Percentiles rank a stretch among this genome's conserved stretches.
Evolutionary conservation across 2,329 filamentous ascomycete genomes (phyloP).

Genomic region (Neurospora crassa): DNA sequence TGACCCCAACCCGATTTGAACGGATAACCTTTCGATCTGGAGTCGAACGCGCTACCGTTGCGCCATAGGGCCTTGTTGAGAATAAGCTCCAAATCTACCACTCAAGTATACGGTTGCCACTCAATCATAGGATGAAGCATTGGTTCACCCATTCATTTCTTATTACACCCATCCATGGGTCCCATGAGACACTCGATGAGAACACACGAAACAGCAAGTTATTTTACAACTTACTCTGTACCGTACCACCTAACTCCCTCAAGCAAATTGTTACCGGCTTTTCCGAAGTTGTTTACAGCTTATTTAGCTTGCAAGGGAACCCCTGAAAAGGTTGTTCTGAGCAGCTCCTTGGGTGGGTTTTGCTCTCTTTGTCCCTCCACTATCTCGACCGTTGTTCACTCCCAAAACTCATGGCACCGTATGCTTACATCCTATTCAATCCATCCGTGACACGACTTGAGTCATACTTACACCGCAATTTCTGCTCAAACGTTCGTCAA

Average conservation of each 20-base stretch:
- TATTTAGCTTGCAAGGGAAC: neutral
- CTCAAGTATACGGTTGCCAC: fast-evolving
- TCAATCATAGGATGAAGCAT: neutral
- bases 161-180: neutral
- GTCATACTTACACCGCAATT: neutral
- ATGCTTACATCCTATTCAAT: neutral
- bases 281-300: neutral
- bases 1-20: neutral
- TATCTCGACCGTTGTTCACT: neutral
- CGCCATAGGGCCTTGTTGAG: neutral
- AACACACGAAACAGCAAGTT: neutral
- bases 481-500: neutral
- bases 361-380: neutral
- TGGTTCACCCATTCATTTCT: neutral
- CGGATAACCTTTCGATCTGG: neutral
- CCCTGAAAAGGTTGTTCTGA: neutral
- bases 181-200: neutral
- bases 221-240: neutral
- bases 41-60: neutral
- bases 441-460: neutral
- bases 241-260: neutral
- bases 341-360: neutral
- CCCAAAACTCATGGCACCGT: neutral
- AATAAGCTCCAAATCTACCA: fast-evolving
- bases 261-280: no score